These are phyloP conservation scores for Quercus tomentella DNA, from an alignment of 331 rosid species.

Conservation along the genomic window DNA sequence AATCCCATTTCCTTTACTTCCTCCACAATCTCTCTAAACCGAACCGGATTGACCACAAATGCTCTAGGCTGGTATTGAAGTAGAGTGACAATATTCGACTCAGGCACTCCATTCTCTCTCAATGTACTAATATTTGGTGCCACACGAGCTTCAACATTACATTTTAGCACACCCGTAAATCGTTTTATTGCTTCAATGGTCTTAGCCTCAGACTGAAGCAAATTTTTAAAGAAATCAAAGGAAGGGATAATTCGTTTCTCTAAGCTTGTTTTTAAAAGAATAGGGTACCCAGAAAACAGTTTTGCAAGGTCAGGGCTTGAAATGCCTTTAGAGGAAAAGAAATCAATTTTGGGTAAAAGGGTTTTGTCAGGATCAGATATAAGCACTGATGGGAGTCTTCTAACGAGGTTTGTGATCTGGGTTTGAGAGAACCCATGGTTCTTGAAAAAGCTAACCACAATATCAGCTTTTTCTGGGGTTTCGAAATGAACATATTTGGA, in stretches of 20 bases:
- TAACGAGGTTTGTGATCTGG: slow-evolving; percentile 20
- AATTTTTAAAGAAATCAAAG: background rate
- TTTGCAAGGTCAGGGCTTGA: slow-evolving; percentile 20
- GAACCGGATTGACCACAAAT: too few relatives aligned
- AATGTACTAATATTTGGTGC: too few relatives aligned
- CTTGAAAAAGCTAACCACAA: slow-evolving; percentile 6
- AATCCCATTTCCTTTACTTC: too few relatives aligned
- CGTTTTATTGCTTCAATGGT: background rate
- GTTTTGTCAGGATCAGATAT: slow-evolving; percentile 5
- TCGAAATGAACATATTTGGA: slow-evolving; percentile 8
- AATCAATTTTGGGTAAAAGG: slow-evolving; percentile 30
- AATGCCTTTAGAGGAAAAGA: slow-evolving; percentile 22
- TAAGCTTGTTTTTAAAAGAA: slow-evolving; percentile 19
- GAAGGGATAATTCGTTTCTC: slow-evolving; percentile 21
- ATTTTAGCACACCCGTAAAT: background rate
- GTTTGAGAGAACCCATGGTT: slow-evolving; percentile 20
- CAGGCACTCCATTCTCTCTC: too few relatives aligned
- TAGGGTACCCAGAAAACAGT: slow-evolving; percentile 13
- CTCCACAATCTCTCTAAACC: too few relatives aligned
- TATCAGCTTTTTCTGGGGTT: slow-evolving; percentile 21
- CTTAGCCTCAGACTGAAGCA: background rate
- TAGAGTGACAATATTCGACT: too few relatives aligned
- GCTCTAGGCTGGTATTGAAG: too few relatives aligned
- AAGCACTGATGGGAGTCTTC: slow-evolving; percentile 9
- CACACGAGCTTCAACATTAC: too few relatives aligned